Conservation (phyloP, 495 filamentous ascomycete genomes). For the Aspergillus heteromorphus region DNA sequence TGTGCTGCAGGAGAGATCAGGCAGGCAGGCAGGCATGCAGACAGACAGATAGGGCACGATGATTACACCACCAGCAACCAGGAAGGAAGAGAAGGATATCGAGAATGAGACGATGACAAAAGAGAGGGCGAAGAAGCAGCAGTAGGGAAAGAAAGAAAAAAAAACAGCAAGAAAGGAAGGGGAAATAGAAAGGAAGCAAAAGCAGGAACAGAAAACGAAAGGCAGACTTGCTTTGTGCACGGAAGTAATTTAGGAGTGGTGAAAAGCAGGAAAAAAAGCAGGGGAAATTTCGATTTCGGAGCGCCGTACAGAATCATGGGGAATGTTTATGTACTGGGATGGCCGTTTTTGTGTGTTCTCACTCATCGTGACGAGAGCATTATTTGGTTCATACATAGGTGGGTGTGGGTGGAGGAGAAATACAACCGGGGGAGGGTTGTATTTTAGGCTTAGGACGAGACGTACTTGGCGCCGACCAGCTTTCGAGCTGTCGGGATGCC, state of each 20-base stretch:
- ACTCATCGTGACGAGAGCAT: conserved; percentile 2
- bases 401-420: neutral
- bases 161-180: neutral
- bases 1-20: neutral
- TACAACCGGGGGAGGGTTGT: conserved; percentile 14
- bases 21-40: too few species aligned
- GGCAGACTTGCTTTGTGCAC: neutral
- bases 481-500: conserved; percentile 67
- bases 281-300: too few species aligned
- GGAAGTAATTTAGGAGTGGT: conserved; percentile 1
- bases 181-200: conserved; percentile 4
- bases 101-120: neutral
- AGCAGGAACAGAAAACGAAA: conserved; percentile 13
- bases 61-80: conserved; percentile 4
- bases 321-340: neutral
- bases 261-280: neutral
- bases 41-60: too few species aligned
- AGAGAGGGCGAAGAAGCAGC: conserved; percentile 4
- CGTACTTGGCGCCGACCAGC: conserved; percentile 74
- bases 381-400: neutral
- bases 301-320: neutral
- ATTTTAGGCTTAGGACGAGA: conserved; percentile 24
- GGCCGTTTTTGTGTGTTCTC: neutral
- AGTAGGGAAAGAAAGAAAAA: conserved; percentile 8
- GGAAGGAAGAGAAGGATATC: neutral